Evolutionary conservation across 1,139 yeast genomes (phyloP), one percentile per base, ranked within the genome.

Genomic region (Zygoascus sp.): DNA sequence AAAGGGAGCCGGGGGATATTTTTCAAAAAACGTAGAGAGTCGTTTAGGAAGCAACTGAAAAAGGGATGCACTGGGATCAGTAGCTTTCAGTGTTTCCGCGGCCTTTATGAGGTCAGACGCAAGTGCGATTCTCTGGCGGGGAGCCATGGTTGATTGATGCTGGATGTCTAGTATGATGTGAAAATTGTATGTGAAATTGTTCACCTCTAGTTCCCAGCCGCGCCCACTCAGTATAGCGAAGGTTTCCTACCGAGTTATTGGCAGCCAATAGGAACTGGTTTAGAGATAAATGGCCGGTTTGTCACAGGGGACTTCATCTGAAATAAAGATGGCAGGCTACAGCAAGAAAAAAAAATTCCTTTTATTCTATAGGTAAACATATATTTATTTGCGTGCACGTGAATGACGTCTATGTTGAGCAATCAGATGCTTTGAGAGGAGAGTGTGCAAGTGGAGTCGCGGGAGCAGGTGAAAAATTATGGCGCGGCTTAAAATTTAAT

Each of bases 1-100:
- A 64, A 79, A 79, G n/a, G 95, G 92, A 36, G 83, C 71, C 13
- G 97, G 97, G 37, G 97, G 97, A 61, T 80, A 86, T 63, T 79
- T 82, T 49, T 79, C 72, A 70, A 90, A 89, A 67, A 90, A 90
- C 58, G 73, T 77, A 63, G 81, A 85, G 44, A 90, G 75, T 60
- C 77, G 78, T 50, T 68, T 71, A 13, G 97, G 97, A n/a, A 42
- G 40, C 39, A 42, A 7, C 13, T 34, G 32, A 27, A 44, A 44
- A 2, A 34, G 36, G 6, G 36, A 25, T 5, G 27, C 40, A 16
- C 21, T 23, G 9, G 40, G n/a, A 27, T 36, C 41, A 17, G 36
- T 23, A 7, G 37, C 10, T 19, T 35, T 35, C 10, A 42, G 30
- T 1, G 35, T 20, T 5, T 42, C 45, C 5, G 35, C 45, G 13